Base-by-base conservation (phyloP, 129 eudicot species). In the Flaveria ramosissima region DNA sequence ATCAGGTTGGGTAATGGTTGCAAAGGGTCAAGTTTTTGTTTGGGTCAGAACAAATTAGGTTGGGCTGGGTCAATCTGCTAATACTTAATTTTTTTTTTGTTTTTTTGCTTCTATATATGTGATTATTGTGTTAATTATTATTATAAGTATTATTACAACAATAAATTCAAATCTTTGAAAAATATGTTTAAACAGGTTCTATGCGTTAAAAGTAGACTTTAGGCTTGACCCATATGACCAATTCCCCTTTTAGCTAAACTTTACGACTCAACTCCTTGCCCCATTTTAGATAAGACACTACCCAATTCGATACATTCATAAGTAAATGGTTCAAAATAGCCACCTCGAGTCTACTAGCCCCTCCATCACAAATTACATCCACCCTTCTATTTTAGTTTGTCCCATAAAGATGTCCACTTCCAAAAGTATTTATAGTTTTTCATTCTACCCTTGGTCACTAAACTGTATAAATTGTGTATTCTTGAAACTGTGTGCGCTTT, bases 201-300 rank as follows among this genome's bases (percentile, higher is more conserved):
- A 68, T 45, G 32, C 36, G n/a, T 68, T 43, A 4, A n/a, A 68
- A 43, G 46, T 45, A 46, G 73, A 68, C 73, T 68, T 68, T 12
- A 45, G 12, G 73, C 51, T 64, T 36, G 70, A 67, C 30, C 57
- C 73, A 45, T 68, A 41, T 68, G 72, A 68, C 72, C 36, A 2
- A 9, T 68, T 21, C 11, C 4, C 57, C 57, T 42, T 45, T 43
- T 46, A 45, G 73, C 73, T 68, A 68, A 7, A 46, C 10, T 45
- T 68, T 43, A 39, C 10, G 7, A 41, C 50, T 30, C 70, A 66
- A 66, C 50, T 2, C 4, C 32, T 30, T 72, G 66, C 6, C 77
- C 67, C 42, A 21, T 57, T 19, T 55, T 26, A 20, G 39, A 9
- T 36, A 42, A 39, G 57, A 19, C 23, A 15, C 42, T 20, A 14